phyloP scores from a whole-genome alignment of 1,284 basidiomycete species.

The Boletus sp. region DNA sequence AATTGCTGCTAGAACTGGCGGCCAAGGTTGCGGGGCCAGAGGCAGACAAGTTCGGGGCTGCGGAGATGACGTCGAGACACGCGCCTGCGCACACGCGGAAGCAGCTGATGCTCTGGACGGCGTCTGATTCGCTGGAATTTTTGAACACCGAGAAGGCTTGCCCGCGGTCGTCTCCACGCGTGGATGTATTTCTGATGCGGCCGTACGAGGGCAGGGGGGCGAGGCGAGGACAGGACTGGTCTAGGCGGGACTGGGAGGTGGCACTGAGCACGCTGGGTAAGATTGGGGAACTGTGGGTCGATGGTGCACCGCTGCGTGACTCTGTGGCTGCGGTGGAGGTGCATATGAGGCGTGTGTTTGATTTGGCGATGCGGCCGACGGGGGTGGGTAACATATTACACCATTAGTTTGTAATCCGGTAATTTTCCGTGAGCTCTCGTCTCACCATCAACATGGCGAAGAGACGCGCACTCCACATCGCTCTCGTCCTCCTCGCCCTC shows the following conservation, averaged over 20 bases:
- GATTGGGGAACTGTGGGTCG: conserved; percentile 56
- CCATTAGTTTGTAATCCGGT: not conserved
- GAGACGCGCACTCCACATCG: conserved; percentile 66
- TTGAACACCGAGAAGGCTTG: conserved; percentile 45
- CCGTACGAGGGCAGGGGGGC: conserved; percentile 52
- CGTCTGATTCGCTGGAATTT: conserved; percentile 59
- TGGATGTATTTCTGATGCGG: conserved; percentile 54
- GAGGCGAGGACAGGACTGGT: conserved; percentile 71
- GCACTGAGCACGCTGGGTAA: conserved; percentile 49
- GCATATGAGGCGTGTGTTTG: conserved; percentile 55
- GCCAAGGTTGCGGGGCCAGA: conserved; percentile 54
- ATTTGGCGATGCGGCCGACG: conserved; percentile 53
- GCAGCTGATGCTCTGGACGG: conserved; percentile 53
- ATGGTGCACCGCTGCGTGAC: conserved; percentile 52
- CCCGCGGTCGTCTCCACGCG: conserved; percentile 45
- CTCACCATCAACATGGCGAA: conserved; percentile 51
- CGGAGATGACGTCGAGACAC: conserved; percentile 50
- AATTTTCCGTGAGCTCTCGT: conserved; percentile 3
- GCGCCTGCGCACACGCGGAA: conserved; percentile 54
- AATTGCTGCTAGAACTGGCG: conserved; percentile 60
- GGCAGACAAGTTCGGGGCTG: conserved; percentile 38
- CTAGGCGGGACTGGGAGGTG: conserved; percentile 63
- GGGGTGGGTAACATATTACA: conserved; percentile 36
- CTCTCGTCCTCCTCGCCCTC: conserved; percentile 80
- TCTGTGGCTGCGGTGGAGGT: conserved; percentile 52